Evolutionary conservation across 1,284 basidiomycete genomes (phyloP), one percentile per base, ranked within the genome.

Genomic region (Cystobasidium sp.): DNA sequence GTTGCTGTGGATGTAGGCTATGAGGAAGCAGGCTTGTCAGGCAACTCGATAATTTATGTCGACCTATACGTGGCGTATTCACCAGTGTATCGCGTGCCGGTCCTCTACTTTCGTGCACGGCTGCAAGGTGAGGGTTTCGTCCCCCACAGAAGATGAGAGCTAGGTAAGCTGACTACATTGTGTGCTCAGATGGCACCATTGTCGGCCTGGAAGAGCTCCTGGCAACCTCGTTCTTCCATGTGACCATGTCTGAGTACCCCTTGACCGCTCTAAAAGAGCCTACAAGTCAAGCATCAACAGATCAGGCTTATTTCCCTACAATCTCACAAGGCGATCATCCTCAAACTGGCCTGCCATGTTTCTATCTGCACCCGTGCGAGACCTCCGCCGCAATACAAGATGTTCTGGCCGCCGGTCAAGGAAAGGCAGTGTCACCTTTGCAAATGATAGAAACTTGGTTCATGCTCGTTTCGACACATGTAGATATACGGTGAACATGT

Each of bases 281-380:
- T 87, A 80, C 87, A 86, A 16, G 2, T 44, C 41, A 52, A 20
- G 14, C 80, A 91, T 56, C 85, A 58, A 55, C 63, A 24, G 53
- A 52, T 61, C 46, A 22, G 44, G 85, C 87, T 0, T 81, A 86
- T 1, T 90, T 92, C 78, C 90, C 92, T 18, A 81, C 93, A 41
- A 82, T 94, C 14, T 91, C 91, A 5, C 90, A 92, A 78, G 91
- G 90, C 18, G 92, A 94, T 74, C 92, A 93, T 79, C 92, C 91
- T 0, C 87, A 85, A 2, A 84, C 90, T 20, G 88, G 88, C 18
- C 87, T 84, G 8, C 88, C 89, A 12, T 88, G 87, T 70, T 94
- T 91, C 91, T 92, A 89, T 80, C 83, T 94, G 52, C 91, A 94
- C 80, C 91, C 91, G 7, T 94, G 91, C 80, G 88, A 91, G 81